Conservation (phyloP, 345 rosid genomes). For the Moricandia moricandioides region DNA sequence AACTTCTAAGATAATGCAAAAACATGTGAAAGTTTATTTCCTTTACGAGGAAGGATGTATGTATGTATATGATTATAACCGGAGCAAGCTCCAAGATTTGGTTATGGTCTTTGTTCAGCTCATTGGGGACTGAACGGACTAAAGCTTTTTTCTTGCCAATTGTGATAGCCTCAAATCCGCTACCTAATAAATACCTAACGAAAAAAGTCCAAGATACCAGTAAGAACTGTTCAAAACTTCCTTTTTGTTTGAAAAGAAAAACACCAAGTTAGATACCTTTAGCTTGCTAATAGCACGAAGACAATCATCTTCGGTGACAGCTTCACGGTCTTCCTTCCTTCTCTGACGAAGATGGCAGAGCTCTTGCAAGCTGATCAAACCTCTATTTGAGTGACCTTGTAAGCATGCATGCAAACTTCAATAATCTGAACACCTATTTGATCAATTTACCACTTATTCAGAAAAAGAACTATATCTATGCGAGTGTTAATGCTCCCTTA, state of each 20-base stretch:
- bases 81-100: conserved; percentile 86
- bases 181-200: conserved; percentile 73
- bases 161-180: conserved; percentile 88
- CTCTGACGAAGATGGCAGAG: conserved; percentile 75
- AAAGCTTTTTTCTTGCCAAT: conserved; percentile 88
- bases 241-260: neutral
- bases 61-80: too few species aligned
- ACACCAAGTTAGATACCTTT: conserved; percentile 68
- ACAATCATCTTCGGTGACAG: conserved; percentile 91
- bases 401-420: conserved; percentile 85
- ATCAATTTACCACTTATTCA: conserved; percentile 34
- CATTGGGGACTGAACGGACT: conserved; percentile 93
- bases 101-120: conserved; percentile 91
- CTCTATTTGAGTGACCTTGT: conserved; percentile 91
- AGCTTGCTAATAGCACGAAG: conserved; percentile 92
- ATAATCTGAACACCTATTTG: conserved; percentile 88
- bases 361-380: conserved; percentile 79
- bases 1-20: neutral
- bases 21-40: neutral
- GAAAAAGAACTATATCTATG: neutral
- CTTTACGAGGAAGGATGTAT: neutral
- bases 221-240: neutral
- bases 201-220: neutral
- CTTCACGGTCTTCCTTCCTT: conserved; percentile 71
- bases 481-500: neutral